Percentiles rank a stretch among this genome's conserved stretches.
phyloP scores from a whole-genome alignment of 148 eudicot species.

The Diospyros lotus region DNA sequence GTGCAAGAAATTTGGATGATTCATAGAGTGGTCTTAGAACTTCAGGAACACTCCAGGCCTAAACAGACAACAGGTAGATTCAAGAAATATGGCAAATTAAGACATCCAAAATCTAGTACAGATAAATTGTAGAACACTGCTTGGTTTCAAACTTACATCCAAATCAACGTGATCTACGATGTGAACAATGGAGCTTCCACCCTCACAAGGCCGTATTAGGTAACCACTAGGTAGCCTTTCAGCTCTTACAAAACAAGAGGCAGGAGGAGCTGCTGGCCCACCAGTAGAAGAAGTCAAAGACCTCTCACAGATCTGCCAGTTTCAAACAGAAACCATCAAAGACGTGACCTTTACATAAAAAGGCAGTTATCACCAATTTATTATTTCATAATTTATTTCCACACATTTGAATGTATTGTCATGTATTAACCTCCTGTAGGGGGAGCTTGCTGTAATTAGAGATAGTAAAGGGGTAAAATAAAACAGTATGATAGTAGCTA shows the following conservation, averaged over 20 bases:
- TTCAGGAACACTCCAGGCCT: slow-evolving; percentile 40
- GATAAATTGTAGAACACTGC: background rate
- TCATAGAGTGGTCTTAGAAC: slow-evolving; percentile 38
- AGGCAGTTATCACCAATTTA: no score
- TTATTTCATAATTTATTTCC: no score
- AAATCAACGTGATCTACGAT: slow-evolving; percentile 43
- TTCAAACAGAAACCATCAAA: no score
- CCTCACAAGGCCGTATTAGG: slow-evolving; percentile 38
- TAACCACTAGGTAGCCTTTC: slow-evolving; percentile 44
- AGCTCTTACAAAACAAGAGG: slow-evolving; percentile 32
- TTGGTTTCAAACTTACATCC: slow-evolving; percentile 16
- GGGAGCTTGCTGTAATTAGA: no score
- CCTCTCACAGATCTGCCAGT: slow-evolving; percentile 3
- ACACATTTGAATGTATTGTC: no score
- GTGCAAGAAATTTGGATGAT: slow-evolving; percentile 36
- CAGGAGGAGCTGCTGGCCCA: slow-evolving; percentile 21
- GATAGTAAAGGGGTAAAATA: no score
- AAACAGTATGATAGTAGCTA: no score
- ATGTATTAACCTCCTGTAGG: no score
- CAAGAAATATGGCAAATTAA: background rate
- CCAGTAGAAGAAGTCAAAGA: slow-evolving; percentile 14
- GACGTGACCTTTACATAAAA: no score
- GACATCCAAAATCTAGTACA: background rate
- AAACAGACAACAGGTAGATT: background rate
- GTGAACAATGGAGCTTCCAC: slow-evolving; percentile 39